phyloP scores from a whole-genome alignment of 768 basidiomycete genomes.

The Dentipellis fragilis region DNA sequence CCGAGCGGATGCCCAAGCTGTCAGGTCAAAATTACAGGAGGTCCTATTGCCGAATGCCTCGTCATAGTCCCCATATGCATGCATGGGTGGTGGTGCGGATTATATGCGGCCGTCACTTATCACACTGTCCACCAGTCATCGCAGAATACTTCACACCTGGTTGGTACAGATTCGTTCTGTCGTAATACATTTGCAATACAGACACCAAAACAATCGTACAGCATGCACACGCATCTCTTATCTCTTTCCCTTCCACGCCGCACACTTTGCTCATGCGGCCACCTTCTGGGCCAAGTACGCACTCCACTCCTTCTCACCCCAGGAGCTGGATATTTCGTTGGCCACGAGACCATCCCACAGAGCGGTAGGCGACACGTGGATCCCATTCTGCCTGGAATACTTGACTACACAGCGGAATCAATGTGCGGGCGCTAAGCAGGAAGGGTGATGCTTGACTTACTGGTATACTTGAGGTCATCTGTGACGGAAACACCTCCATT shows the following conservation, averaged over 20 bases:
- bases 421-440: too few relatives aligned
- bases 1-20: slow-evolving; percentile 60
- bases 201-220: too few relatives aligned
- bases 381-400: slow-evolving; percentile 80
- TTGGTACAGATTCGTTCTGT: not conserved
- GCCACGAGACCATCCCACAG: slow-evolving; percentile 71
- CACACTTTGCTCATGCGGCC: slow-evolving; percentile 18
- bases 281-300: slow-evolving; percentile 61
- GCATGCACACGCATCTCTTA: not conserved
- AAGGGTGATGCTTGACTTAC: slow-evolving; percentile 38
- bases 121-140: not conserved
- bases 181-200: not conserved
- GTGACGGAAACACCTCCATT: slow-evolving; percentile 82
- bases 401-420: slow-evolving; percentile 48
- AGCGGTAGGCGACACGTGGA: slow-evolving; percentile 84
- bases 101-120: not conserved
- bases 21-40: slow-evolving; percentile 38
- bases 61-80: not conserved
- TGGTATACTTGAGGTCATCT: slow-evolving; percentile 81
- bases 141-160: too few relatives aligned
- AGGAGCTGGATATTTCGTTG: slow-evolving; percentile 67
- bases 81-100: not conserved
- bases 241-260: not conserved
- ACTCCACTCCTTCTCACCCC: slow-evolving; percentile 75
- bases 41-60: slow-evolving; percentile 22